phyloP scores from a whole-genome alignment of 441 rosid genomes.

The Viola pubescens region DNA sequence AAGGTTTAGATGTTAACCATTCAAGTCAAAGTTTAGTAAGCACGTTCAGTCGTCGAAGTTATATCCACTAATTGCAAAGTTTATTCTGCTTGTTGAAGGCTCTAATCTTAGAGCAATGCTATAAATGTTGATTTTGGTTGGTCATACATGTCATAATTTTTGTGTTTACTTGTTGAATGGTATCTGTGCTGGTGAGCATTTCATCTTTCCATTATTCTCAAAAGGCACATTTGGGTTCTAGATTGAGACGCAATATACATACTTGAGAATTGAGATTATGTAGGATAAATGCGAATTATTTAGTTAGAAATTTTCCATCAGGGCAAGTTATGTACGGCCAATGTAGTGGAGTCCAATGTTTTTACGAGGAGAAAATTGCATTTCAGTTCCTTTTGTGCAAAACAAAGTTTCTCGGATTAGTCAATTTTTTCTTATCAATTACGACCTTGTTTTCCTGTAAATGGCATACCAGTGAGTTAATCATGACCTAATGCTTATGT shows the following conservation, averaged over 20 bases:
- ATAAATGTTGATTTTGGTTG: neutral
- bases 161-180: neutral
- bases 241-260: neutral
- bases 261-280: neutral
- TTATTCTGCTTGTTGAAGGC: neutral
- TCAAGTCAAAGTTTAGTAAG: neutral
- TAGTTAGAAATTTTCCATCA: too few species aligned
- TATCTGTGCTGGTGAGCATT: neutral
- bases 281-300: too few species aligned
- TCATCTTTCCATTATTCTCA: neutral
- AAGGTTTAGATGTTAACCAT: neutral
- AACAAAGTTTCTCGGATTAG: slow-evolving; percentile 8
- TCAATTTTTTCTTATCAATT: slow-evolving; percentile 11
- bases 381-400: neutral
- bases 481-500: slow-evolving; percentile 29
- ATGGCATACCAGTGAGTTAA: neutral
- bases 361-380: too few species aligned
- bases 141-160: neutral
- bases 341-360: too few species aligned
- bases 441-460: slow-evolving; percentile 2
- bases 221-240: neutral
- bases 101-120: neutral
- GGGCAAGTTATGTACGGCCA: too few species aligned
- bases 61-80: neutral
- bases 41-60: neutral